Percentiles rank a stretch among this genome's conserved stretches.
Evolutionary conservation across 352 stramenopile species (phyloP).

Genomic region (Hyaloperonospora arabidopsidis): DNA sequence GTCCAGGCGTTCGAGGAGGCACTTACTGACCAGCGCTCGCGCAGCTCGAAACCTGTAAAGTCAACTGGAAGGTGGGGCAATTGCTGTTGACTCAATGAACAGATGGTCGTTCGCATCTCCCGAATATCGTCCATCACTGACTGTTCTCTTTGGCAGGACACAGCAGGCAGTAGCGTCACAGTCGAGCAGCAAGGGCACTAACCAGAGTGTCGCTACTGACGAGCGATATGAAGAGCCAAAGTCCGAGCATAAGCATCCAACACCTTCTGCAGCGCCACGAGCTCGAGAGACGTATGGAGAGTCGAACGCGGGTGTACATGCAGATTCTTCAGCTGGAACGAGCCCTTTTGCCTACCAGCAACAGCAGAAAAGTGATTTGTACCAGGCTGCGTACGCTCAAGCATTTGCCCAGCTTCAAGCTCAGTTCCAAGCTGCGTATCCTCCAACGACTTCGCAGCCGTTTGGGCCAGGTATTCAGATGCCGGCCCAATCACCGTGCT

Average conservation of each 20-base stretch:
- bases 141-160: conserved; percentile 14
- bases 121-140: too few relatives aligned
- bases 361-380: conserved; percentile 35
- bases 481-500: conserved; percentile 22
- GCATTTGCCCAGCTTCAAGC: conserved; percentile 57
- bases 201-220: conserved; percentile 19
- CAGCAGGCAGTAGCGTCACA: conserved; percentile 12
- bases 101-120: too few relatives aligned
- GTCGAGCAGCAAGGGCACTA: conserved; percentile 17
- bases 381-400: conserved; percentile 59
- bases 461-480: conserved; percentile 15
- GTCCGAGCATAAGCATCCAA: background rate
- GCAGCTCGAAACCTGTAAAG: conserved; percentile 12
- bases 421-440: conserved; percentile 40
- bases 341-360: conserved; percentile 10
- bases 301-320: conserved; percentile 2
- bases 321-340: conserved; percentile 7
- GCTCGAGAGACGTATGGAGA: conserved; percentile 9
- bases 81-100: background rate
- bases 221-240: conserved; percentile 12
- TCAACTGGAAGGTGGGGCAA: conserved; percentile 10
- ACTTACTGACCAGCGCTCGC: conserved; percentile 37
- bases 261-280: background rate
- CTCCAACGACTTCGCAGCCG: conserved; percentile 17
- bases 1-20: conserved; percentile 69